Base-by-base conservation (phyloP, 1,284 basidiomycete genomes). In the Lignosus rhinocerotis region DNA sequence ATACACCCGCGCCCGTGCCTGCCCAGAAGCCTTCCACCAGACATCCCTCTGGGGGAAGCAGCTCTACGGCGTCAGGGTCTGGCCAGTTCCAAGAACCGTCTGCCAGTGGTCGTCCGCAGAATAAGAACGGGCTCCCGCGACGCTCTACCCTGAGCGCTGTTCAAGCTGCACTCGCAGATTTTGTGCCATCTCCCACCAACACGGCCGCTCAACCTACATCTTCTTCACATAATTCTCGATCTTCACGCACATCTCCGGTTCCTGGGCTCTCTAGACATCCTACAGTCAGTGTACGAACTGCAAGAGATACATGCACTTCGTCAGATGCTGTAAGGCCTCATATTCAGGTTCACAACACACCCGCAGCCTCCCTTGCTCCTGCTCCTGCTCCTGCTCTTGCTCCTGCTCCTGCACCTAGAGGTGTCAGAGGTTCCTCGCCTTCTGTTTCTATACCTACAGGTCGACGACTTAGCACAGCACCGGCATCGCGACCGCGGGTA, bases 121-220 rank as follows among this genome's bases (percentile, higher is more conserved):
- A 32, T 16, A 11, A 47, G 9, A 41, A 14, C 32, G 44, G 36
- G 14, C 25, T 4, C 25, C 43, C 33, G 10, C 50, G 58, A 14
- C 34, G 47, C 8, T 55, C 58, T 12, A 55, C 58, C 0, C 45
- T 62, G 5, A 53, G 43, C 19, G 30, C 51, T 16, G 50, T 63
- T 0, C 49, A 63, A 44, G 61, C 58, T 6, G 61, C 58, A 7
- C 51, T 63, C 6, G 61, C 47, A 17, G 56, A 53, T 7, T 58
- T 56, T 25, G 51, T 55, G 1, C 55, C 61, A 5, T 48, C 52
- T 25, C 14, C 53, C 9, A 48, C 25, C n/a, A 19, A 44, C 17
- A 16, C 58, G 7, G 10, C 34, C 1, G 33, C 42, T 3, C 43
- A 31, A 17, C 43, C 49, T 6, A 36, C 48, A 6, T n/a, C 43